A percentile compares a stretch with the other conserved stretches of the same genome.
Evolutionary conservation across 805 yeast genomes (phyloP).

Genomic region (Ogataea parapolymorpha): DNA sequence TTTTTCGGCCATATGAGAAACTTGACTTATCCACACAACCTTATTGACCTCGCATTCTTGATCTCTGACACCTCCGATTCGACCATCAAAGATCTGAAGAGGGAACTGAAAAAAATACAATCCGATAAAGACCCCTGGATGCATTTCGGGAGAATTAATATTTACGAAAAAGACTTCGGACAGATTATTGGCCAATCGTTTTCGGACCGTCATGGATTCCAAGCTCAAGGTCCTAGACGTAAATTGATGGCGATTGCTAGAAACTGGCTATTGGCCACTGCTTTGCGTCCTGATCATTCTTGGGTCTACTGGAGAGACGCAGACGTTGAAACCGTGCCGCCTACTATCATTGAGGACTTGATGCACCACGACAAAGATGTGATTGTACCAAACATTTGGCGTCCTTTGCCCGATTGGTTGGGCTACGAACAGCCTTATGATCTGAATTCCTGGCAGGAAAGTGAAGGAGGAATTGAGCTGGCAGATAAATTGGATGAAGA

Average conservation of each 20-base stretch:
- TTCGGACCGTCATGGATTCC: slow-evolving; percentile 88
- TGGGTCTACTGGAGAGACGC: slow-evolving; percentile 98
- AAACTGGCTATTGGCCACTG: slow-evolving; percentile 84
- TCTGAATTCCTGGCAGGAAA: slow-evolving; percentile 78
- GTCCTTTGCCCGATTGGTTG: slow-evolving; percentile 79
- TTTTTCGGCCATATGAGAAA: slow-evolving; percentile 78
- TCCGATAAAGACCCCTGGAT: slow-evolving; percentile 51
- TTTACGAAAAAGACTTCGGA: slow-evolving; percentile 87
- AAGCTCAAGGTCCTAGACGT: slow-evolving; percentile 90
- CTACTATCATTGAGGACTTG: slow-evolving; percentile 78
- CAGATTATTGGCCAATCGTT: slow-evolving; percentile 88
- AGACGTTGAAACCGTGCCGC: slow-evolving; percentile 84
- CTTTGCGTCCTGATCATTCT: slow-evolving; percentile 83
- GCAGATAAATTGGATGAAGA: slow-evolving; percentile 81
- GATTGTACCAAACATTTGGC: slow-evolving; percentile 89
- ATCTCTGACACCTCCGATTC: slow-evolving; percentile 88
- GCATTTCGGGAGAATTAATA: slow-evolving; percentile 79
- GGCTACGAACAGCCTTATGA: slow-evolving; percentile 81
- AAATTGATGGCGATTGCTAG: slow-evolving; percentile 92
- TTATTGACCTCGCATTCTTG: slow-evolving; percentile 78
- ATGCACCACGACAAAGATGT: slow-evolving; percentile 88
- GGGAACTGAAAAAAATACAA: slow-evolving; percentile 61
- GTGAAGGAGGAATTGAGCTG: slow-evolving; percentile 69
- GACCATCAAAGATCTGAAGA: slow-evolving; percentile 66
- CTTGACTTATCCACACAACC: slow-evolving; percentile 81